Evolutionary conservation across 805 yeast genomes (phyloP), one percentile per base, ranked within the genome.

Genomic region (Saturnispora kantuleensis): DNA sequence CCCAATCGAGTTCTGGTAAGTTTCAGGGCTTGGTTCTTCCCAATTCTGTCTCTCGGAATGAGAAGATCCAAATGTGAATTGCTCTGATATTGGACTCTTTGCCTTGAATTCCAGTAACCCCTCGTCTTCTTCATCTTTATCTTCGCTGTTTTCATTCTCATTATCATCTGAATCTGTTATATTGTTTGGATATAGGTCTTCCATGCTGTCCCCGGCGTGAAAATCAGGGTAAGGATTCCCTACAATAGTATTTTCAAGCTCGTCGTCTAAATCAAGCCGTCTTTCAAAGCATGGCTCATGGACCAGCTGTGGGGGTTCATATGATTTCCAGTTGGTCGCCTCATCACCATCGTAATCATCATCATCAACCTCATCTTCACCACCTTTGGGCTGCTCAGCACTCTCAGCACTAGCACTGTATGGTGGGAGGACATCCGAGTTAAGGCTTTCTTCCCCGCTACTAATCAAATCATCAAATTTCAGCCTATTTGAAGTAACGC

Each of bases 181-280:
- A 8, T 41, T 45, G 33, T 16, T 43, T 10, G 52, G 52, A 45
- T 47, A 50, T 7, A 49, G 30, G 26, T 49, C 50, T 4, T 41
- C 33, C 9, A 47, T 34, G 28, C 45, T 43, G 16, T 39, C 39
- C 5, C 31, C 12, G 11, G 31, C 8, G 26, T 21, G 26, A 21
- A 21, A 5, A 6, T 21, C 26, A 21, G 26, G 28, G 6, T 28
- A 28, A 8, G 17, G 16, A 16, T 31, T 29, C 5, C 34, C 41
- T 1, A 21, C 21, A 12, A 47, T 35, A 29, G 41, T 42, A 35
- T 45, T 47, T 5, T 46, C 53, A 11, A 48, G 38, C 21, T 52
- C 55, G 38, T 44, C 45, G n/a, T 35, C 54, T 31, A 48, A 41
- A 28, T 44, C 49, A 21, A 47, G 32, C 31, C 32, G 37, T 21